These are phyloP conservation scores for Saccharomyces pastorianus DNA, from an alignment of 1,139 yeast genomes.

Conservation along the genomic window DNA sequence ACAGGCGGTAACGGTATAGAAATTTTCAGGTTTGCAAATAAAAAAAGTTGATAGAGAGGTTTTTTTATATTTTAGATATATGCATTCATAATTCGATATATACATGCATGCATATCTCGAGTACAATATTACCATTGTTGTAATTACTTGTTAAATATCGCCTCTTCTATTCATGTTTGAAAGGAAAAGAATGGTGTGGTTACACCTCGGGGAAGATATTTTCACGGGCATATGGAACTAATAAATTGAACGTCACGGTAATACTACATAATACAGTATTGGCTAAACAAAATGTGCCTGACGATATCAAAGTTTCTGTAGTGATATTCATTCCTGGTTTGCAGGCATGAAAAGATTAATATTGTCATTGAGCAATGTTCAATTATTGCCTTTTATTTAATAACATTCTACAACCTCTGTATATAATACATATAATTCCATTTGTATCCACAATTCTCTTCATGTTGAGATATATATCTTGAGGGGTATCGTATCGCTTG, in stretches of 20 bases:
- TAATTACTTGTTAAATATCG: neutral
- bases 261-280: neutral
- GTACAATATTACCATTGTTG: neutral
- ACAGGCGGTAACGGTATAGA: neutral
- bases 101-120: neutral
- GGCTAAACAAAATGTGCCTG: neutral
- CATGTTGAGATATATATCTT: neutral
- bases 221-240: neutral
- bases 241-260: neutral
- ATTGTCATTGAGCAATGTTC: neutral
- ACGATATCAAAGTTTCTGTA: no score
- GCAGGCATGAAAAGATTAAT: neutral
- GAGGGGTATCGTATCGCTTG: neutral
- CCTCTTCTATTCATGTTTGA: neutral
- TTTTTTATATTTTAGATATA: neutral
- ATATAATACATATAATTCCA: no score
- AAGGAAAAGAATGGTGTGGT: neutral
- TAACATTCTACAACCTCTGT: neutral
- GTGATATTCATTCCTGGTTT: neutral
- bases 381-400: neutral
- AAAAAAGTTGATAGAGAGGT: neutral
- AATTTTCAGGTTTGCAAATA: neutral
- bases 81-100: neutral
- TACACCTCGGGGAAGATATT: neutral
- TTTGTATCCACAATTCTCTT: neutral